Conservation (phyloP, 768 basidiomycete species). For the Gloeopeniophorella convolvens region DNA sequence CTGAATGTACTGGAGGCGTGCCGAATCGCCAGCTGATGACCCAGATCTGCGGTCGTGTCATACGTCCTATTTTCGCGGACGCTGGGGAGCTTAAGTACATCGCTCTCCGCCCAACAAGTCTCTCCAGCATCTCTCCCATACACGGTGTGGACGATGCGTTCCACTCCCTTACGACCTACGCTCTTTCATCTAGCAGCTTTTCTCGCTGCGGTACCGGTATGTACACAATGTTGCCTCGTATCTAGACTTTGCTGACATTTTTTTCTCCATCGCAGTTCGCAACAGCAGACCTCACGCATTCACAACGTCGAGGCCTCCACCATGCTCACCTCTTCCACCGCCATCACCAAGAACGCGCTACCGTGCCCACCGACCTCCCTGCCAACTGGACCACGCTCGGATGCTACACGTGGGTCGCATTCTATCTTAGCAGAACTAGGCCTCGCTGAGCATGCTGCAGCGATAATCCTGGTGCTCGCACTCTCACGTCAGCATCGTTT, state of each 20-base stretch:
- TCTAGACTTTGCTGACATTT: background rate
- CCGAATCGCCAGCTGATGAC: background rate
- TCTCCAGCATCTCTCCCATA: constrained; percentile 2
- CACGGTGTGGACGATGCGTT: constrained; percentile 11
- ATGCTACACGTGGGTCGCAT: constrained; percentile 50
- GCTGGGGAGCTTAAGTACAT: constrained; percentile 11
- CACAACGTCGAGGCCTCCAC: background rate
- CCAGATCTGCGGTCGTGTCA: background rate
- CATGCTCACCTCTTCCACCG: constrained; percentile 3
- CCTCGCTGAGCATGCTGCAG: constrained; percentile 33
- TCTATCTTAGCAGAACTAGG: background rate
- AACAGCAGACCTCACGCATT: background rate
- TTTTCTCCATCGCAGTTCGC: background rate
- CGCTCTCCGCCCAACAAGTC: background rate
- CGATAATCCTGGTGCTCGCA: constrained; percentile 51
- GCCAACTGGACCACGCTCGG: constrained; percentile 50
- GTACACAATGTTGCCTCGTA: background rate
- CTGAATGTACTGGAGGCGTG: background rate
- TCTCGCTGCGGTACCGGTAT: background rate
- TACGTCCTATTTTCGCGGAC: background rate
- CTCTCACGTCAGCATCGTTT: constrained; percentile 45
- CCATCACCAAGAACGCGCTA: constrained; percentile 1
- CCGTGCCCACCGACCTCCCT: constrained; percentile 44
- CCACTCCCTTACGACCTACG: background rate
- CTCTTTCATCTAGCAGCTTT: constrained; percentile 2